Conservation (phyloP, 305 asterid species). For the Galium porrigens region DNA sequence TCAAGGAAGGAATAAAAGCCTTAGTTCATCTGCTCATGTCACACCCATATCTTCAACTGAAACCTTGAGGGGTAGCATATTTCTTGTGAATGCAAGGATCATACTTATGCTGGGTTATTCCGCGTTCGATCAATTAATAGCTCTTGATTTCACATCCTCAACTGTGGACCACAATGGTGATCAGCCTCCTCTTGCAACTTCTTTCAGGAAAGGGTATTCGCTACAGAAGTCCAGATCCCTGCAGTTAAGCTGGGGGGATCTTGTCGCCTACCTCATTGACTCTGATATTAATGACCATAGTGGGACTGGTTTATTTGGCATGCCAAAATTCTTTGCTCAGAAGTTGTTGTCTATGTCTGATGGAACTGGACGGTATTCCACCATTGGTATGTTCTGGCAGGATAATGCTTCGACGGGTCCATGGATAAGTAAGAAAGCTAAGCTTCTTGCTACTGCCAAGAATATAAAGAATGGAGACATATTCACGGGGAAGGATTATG, state of each 20-base stretch:
- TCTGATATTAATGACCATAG: conserved; percentile 28
- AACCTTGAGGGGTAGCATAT: conserved; percentile 42
- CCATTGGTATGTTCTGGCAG: conserved; percentile 64
- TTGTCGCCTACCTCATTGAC: conserved; percentile 40
- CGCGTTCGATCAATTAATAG: conserved; percentile 56
- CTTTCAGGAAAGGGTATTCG: conserved; percentile 30
- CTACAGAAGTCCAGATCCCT: conserved; percentile 41
- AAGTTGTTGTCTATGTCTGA: conserved; percentile 41
- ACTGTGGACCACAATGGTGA: conserved; percentile 27
- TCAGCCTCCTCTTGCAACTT: conserved; percentile 27
- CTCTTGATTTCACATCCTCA: conserved; percentile 49
- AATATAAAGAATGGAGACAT: conserved; percentile 39
- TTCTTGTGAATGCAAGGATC: conserved; percentile 63
- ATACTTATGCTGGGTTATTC: conserved; percentile 46
- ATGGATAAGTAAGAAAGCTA: conserved; percentile 73
- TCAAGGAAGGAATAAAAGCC: conserved; percentile 27
- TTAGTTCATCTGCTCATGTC: conserved; percentile 22
- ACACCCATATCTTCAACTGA: conserved; percentile 25
- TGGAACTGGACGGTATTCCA: conserved; percentile 36
- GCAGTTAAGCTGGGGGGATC: conserved; percentile 44
- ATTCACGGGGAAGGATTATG: conserved; percentile 42
- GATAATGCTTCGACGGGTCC: conserved; percentile 61
- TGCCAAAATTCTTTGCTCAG: conserved; percentile 34
- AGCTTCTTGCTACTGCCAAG: conserved; percentile 57
- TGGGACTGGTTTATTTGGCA: conserved; percentile 26